A percentile compares a stretch with the other conserved stretches of the same genome.
phyloP scores from a whole-genome alignment of 2,329 filamentous ascomycete species.

The Botrytis fragariae region DNA sequence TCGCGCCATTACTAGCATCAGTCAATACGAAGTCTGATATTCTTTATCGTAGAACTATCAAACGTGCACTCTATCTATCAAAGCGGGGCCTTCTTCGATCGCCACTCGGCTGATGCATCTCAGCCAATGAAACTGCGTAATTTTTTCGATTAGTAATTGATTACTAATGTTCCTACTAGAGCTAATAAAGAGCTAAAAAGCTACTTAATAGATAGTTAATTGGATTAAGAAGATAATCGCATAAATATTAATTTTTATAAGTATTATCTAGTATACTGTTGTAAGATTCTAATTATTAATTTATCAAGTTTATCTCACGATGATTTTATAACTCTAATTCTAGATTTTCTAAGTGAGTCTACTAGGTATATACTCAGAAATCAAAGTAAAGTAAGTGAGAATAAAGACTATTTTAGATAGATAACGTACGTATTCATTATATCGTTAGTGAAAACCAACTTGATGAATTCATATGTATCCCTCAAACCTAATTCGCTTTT shows the following conservation, averaged over 20 bases:
- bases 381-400: not conserved
- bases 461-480: not conserved
- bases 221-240: too few species aligned
- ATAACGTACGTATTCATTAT: not conserved
- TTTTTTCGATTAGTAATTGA: not conserved
- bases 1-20: not conserved
- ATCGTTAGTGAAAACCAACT: not conserved
- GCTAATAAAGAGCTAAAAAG: not conserved
- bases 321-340: not conserved
- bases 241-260: too few species aligned
- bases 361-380: not conserved
- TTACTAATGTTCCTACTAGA: not conserved
- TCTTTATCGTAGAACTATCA: not conserved
- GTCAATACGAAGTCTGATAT: not conserved
- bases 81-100: not conserved
- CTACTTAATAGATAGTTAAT: not conserved
- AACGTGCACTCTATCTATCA: not conserved
- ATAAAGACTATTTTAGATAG: not conserved
- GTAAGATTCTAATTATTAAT: not conserved
- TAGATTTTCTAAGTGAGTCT: not conserved
- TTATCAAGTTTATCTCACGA: not conserved
- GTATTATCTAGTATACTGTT: too few species aligned
- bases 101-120: not conserved
- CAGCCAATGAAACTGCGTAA: not conserved
- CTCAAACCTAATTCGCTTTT: not conserved